Conservation (phyloP, 208 protist genomes). For the Crithidia bombi region DNA sequence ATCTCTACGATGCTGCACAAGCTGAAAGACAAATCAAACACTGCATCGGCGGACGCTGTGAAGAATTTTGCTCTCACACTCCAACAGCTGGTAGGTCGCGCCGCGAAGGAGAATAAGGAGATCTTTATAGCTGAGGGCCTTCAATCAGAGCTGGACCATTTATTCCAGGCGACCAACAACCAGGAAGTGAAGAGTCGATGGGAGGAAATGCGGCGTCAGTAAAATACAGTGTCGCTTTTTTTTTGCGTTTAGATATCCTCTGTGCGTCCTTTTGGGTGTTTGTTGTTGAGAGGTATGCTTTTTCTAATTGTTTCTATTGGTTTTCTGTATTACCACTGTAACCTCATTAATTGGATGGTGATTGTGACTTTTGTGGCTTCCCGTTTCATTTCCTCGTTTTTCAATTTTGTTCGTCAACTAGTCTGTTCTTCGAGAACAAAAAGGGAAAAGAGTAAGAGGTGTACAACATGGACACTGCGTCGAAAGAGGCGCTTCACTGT, state of each 20-base stretch:
- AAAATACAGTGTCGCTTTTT: slow-evolving; percentile 8
- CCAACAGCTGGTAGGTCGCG: slow-evolving; percentile 63
- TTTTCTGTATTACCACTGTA: slow-evolving; percentile 22
- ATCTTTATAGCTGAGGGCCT: slow-evolving; percentile 57
- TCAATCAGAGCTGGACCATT: slow-evolving; percentile 48
- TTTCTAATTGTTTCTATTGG: no score
- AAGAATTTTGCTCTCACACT: slow-evolving; percentile 61
- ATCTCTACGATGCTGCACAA: slow-evolving; percentile 42
- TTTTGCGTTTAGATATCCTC: background rate
- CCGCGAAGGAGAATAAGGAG: slow-evolving; percentile 72
- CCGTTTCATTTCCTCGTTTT: slow-evolving; percentile 1
- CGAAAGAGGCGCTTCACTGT: no score
- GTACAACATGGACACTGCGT: no score
- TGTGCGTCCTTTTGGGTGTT: slow-evolving; percentile 16
- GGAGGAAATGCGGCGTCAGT: slow-evolving; percentile 76
- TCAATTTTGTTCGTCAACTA: slow-evolving; percentile 11
- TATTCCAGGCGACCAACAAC: slow-evolving; percentile 49
- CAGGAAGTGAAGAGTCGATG: slow-evolving; percentile 58
- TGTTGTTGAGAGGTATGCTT: slow-evolving; percentile 2
- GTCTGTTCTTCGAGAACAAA: slow-evolving; percentile 5
- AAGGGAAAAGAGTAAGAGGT: slow-evolving; percentile 2
- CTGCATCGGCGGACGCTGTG: slow-evolving; percentile 41
- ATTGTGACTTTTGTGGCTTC: slow-evolving; percentile 17
- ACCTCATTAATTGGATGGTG: slow-evolving; percentile 1
- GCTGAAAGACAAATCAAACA: slow-evolving; percentile 50